phyloP scores from a whole-genome alignment of 2,329 filamentous ascomycete species.

The Sordariomycetes sp. region DNA sequence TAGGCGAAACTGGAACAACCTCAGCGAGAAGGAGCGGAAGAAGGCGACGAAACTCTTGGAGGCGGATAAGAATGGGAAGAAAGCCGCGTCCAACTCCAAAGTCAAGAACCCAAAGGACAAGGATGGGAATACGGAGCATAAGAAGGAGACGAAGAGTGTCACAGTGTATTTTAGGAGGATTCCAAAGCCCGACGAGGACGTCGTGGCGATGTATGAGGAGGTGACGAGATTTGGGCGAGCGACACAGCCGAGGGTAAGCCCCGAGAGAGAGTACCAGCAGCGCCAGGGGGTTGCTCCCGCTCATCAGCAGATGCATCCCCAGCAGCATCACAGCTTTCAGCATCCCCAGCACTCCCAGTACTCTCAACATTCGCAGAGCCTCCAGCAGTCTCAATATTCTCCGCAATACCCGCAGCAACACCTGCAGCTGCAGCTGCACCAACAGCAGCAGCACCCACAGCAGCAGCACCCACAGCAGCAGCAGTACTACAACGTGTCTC shows the following conservation, averaged over 20 bases:
- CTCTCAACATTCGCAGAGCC: neutral
- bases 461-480: neutral
- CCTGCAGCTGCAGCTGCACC: neutral
- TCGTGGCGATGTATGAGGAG: conserved; percentile 15
- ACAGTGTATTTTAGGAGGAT: conserved; percentile 34
- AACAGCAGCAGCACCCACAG: neutral
- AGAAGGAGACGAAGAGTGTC: conserved; percentile 20
- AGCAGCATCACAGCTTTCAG: conserved; percentile 3
- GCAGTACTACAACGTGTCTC: neutral
- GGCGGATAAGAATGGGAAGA: neutral
- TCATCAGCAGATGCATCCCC: neutral
- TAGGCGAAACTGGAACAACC: neutral
- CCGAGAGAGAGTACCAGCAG: neutral
- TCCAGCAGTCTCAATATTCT: neutral
- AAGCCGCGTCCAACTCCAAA: neutral
- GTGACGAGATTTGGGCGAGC: conserved; percentile 4
- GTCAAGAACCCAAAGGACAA: neutral
- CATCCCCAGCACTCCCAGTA: neutral
- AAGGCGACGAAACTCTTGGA: neutral
- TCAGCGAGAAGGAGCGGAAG: neutral
- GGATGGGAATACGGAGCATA: conserved; percentile 12
- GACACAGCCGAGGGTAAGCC: neutral
- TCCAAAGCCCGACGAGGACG: conserved; percentile 20
- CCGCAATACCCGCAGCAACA: neutral
- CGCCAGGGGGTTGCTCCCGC: neutral